Percentiles rank a stretch among this genome's conserved stretches.
These are phyloP conservation scores for Nitzschia sp. DNA, from an alignment of 108 stramenopile genomes.

Conservation along the genomic window DNA sequence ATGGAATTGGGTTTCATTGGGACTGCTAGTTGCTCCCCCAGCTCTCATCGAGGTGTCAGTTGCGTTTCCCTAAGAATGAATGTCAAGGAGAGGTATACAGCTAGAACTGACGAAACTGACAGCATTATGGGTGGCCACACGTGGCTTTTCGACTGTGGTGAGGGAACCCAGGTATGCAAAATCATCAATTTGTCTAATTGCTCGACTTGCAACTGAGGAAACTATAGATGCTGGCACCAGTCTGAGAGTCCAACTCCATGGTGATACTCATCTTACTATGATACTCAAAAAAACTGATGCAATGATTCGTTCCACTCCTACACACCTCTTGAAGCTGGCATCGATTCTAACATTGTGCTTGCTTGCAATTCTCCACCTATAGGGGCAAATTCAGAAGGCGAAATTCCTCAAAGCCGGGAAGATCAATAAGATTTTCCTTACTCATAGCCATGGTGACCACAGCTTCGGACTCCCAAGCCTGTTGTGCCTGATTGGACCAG, in stretches of 20 bases:
- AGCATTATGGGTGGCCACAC: constrained; percentile 52
- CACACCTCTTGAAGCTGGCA: not conserved
- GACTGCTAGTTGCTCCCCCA: constrained; percentile 90
- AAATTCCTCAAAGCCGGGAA: constrained; percentile 68
- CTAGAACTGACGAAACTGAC: too few relatives aligned
- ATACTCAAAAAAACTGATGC: constrained; percentile 28
- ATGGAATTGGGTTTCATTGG: constrained; percentile 91
- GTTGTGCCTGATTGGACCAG: constrained; percentile 91
- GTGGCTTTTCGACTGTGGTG: constrained; percentile 96
- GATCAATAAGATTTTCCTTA: constrained; percentile 89
- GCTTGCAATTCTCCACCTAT: not conserved
- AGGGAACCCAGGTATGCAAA: constrained; percentile 85
- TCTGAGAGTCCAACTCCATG: constrained; percentile 44
- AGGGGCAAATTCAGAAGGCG: constrained; percentile 73
- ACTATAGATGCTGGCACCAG: constrained; percentile 65
- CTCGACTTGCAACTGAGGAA: constrained; percentile 38
- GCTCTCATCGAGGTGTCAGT: constrained; percentile 81
- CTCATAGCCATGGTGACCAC: constrained; percentile 93
- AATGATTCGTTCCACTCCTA: too few relatives aligned
- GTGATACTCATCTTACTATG: constrained; percentile 44
- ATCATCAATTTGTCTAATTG: not conserved
- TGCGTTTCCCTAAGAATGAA: constrained; percentile 81
- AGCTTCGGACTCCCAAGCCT: constrained; percentile 92
- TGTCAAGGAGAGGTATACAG: constrained; percentile 2
- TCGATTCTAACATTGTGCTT: not conserved